Conservation (phyloP, 805 yeast species). For the Candida montana region DNA sequence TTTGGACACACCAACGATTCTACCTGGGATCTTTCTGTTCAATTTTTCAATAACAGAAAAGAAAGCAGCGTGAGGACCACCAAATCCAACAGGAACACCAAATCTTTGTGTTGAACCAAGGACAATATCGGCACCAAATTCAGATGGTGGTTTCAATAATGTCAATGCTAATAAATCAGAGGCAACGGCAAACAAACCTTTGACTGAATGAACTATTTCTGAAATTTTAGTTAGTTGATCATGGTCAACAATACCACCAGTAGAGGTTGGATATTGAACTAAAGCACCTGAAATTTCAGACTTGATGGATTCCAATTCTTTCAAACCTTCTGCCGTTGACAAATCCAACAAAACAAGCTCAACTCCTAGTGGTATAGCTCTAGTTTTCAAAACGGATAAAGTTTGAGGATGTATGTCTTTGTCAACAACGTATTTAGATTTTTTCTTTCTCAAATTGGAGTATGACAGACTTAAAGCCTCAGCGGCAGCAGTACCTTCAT, state of each 20-base stretch:
- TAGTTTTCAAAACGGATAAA: constrained; percentile 65
- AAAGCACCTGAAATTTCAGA: constrained; percentile 68
- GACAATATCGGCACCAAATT: constrained; percentile 88
- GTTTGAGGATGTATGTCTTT: constrained; percentile 80
- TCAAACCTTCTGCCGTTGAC: constrained; percentile 35
- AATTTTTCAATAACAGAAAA: constrained; percentile 79
- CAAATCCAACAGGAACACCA: constrained; percentile 97
- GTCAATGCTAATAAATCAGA: constrained; percentile 89
- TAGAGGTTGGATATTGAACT: constrained; percentile 86
- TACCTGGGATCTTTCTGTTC: constrained; percentile 93
- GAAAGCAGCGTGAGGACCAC: constrained; percentile 99
- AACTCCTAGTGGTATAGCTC: constrained; percentile 73
- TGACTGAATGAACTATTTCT: constrained; percentile 59
- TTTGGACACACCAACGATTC: constrained; percentile 88
- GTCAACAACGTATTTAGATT: constrained; percentile 66
- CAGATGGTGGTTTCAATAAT: constrained; percentile 74
- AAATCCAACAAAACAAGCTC: constrained; percentile 56
- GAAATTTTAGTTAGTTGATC: constrained; percentile 50
- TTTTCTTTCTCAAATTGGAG: constrained; percentile 63
- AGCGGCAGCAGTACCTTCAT: constrained; percentile 96
- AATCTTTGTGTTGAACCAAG: constrained; percentile 92
- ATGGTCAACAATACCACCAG: constrained; percentile 58
- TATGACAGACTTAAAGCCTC: constrained; percentile 90
- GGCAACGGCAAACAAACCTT: constrained; percentile 81
- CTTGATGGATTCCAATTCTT: constrained; percentile 29